Percentiles rank a stretch among this genome's conserved stretches.
Conservation (phyloP, 768 basidiomycete genomes). For the Epithele typhae region DNA sequence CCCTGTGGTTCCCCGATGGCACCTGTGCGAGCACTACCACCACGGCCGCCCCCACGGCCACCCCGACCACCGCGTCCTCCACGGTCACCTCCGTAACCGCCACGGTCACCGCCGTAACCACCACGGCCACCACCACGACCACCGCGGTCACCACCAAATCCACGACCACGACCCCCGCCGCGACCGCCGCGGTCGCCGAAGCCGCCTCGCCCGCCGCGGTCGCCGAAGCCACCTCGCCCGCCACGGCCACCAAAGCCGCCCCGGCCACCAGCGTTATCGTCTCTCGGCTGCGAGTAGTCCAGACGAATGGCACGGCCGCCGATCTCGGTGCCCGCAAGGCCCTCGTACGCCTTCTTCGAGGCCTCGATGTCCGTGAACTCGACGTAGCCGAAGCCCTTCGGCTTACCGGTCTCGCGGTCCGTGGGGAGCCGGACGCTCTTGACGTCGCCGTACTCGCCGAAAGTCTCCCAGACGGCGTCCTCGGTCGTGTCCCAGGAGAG, state of each 20-base stretch:
- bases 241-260: constrained; percentile 30
- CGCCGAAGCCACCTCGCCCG: constrained; percentile 36
- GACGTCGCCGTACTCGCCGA: constrained; percentile 81
- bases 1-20: constrained; percentile 63
- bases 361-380: constrained; percentile 81
- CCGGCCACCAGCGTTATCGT: constrained; percentile 49
- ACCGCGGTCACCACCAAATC: constrained; percentile 23
- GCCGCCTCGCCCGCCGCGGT: constrained; percentile 44
- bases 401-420: constrained; percentile 83
- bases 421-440: constrained; percentile 89
- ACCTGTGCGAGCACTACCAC: constrained; percentile 51
- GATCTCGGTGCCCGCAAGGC: constrained; percentile 65
- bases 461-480: constrained; percentile 85
- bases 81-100: constrained; percentile 39
- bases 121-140: constrained; percentile 42
- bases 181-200: constrained; percentile 34
- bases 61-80: constrained; percentile 32
- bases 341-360: constrained; percentile 77
- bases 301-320: constrained; percentile 78
- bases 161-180: constrained; percentile 34
- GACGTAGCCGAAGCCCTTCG: constrained; percentile 97
- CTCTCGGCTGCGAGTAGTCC: constrained; percentile 84
- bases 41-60: constrained; percentile 38
- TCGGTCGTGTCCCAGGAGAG: constrained; percentile 77
- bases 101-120: constrained; percentile 36